Base-by-base conservation (phyloP, 2,329 filamentous ascomycete genomes). In the Diplodia corticola region DNA sequence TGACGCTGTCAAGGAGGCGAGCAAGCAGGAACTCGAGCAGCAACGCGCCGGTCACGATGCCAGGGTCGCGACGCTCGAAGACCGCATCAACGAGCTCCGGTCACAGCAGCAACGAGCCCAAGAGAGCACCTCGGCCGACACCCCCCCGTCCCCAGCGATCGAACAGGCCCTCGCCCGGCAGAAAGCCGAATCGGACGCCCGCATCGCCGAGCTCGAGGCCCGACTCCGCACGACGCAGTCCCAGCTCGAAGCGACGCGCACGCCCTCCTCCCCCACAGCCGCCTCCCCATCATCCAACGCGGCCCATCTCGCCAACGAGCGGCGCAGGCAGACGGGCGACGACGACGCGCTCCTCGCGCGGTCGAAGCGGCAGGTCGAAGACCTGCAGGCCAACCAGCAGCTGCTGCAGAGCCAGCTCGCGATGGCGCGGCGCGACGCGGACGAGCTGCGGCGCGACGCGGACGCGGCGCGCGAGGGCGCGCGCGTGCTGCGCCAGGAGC, bases 131-230 rank as follows among this genome's bases (percentile, higher is more conserved):
- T 44, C 40, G 2, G 40, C 9, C 17, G 7, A 44, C n/a, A 9
- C 17, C 6, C 9, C 40, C 4, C n/a, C 26, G 9, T 10, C 33
- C 33, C 7, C 55, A 17, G 22, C 40, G 7, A 28, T 15, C 10
- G 33, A 53, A 1, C 24, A 28, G 10, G 44, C 33, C 13, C 54
- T 66, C 48, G 55, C 37, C 7, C 64, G 61, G 48, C 55, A 53
- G 13, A 40, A 66, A 9, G 64, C 64, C n/a, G 44, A 49, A 26
- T 53, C 54, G n/a, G 37, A 46, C 33, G 55, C 64, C 35, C 55
- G 64, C 33, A 63, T 66, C 35, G 64, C 64, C 35, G 64, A 66
- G 44, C 64, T 66, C 17, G 55, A 66, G 37, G 64, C 64, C 15
- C 49, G 49, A 7, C 64, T 66, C 26, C 7, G 30, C 17, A 40